phyloP scores from a whole-genome alignment of 176 grass and related monocot genomes.

The Themeda triandra region DNA sequence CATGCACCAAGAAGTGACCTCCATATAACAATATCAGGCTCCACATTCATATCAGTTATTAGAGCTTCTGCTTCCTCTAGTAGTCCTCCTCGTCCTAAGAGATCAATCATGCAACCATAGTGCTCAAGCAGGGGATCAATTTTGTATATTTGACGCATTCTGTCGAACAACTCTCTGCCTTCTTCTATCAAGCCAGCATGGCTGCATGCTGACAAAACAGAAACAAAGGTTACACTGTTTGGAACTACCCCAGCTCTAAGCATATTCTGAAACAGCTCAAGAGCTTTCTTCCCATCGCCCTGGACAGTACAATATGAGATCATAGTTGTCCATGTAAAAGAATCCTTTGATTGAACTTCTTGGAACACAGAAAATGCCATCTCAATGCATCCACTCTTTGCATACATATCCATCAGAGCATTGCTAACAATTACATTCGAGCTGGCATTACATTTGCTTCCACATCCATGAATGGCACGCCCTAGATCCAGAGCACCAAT shows the following conservation, averaged over 20 bases:
- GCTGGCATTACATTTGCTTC: constrained; percentile 36
- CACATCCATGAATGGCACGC: constrained; percentile 42
- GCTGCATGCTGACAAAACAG: constrained; percentile 62
- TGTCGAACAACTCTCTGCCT: constrained; percentile 47
- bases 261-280: constrained; percentile 56
- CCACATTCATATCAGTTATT: constrained; percentile 50
- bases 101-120: constrained; percentile 71
- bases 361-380: constrained; percentile 43
- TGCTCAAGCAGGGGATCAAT: constrained; percentile 51
- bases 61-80: constrained; percentile 53
- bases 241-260: constrained; percentile 37
- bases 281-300: constrained; percentile 42
- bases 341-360: constrained; percentile 44
- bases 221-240: constrained; percentile 55
- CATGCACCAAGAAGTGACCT: constrained; percentile 68
- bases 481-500: constrained; percentile 64
- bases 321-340: constrained; percentile 71
- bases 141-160: constrained; percentile 36
- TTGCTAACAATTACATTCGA: constrained; percentile 44
- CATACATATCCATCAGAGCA: constrained; percentile 72
- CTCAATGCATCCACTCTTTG: constrained; percentile 54
- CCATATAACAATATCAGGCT: constrained; percentile 67
- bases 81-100: constrained; percentile 59
- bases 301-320: constrained; percentile 62
- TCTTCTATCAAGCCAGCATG: constrained; percentile 58